phyloP scores from a whole-genome alignment of 2,329 filamentous ascomycete species.

The Verticillium albo-atrum region DNA sequence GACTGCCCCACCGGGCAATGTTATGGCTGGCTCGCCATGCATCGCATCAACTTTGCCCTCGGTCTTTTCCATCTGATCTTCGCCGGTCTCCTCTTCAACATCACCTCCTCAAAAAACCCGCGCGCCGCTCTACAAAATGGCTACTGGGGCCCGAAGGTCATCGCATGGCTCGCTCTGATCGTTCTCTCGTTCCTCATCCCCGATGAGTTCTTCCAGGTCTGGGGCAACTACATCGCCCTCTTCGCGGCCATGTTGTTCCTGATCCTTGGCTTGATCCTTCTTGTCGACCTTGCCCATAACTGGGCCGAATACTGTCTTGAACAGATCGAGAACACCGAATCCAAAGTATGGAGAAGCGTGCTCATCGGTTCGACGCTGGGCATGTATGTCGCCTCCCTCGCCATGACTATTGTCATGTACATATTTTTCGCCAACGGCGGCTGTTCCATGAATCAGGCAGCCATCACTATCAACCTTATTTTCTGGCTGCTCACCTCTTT shows the following conservation, averaged over 20 bases:
- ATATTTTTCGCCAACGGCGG: constrained; percentile 81
- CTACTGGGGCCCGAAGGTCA: constrained; percentile 97
- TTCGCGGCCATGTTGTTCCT: constrained; percentile 89
- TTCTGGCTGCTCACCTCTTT: constrained; percentile 76
- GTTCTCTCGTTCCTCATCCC: constrained; percentile 94
- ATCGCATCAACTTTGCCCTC: constrained; percentile 96
- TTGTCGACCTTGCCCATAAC: constrained; percentile 92
- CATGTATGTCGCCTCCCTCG: constrained; percentile 89
- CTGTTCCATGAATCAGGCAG: constrained; percentile 94
- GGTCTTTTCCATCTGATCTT: constrained; percentile 90
- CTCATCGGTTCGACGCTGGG: constrained; percentile 87
- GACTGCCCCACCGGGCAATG: constrained; percentile 87
- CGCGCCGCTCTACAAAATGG: constrained; percentile 91
- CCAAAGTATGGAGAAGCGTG: constrained; percentile 75
- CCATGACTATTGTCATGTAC: constrained; percentile 96
- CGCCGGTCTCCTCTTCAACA: constrained; percentile 78
- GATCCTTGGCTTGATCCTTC: constrained; percentile 81
- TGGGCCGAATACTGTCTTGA: constrained; percentile 96
- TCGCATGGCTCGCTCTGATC: constrained; percentile 81
- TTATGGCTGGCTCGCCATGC: constrained; percentile 92
- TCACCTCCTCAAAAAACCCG: constrained; percentile 80
- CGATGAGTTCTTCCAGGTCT: constrained; percentile 89
- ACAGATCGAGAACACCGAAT: constrained; percentile 89
- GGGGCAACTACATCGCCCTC: constrained; percentile 91
- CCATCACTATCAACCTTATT: constrained; percentile 89